Percentiles rank a stretch among this genome's conserved stretches.
These are phyloP conservation scores for Phialophora chinensis DNA, from an alignment of 2,329 filamentous ascomycete genomes.

Conservation along the genomic window DNA sequence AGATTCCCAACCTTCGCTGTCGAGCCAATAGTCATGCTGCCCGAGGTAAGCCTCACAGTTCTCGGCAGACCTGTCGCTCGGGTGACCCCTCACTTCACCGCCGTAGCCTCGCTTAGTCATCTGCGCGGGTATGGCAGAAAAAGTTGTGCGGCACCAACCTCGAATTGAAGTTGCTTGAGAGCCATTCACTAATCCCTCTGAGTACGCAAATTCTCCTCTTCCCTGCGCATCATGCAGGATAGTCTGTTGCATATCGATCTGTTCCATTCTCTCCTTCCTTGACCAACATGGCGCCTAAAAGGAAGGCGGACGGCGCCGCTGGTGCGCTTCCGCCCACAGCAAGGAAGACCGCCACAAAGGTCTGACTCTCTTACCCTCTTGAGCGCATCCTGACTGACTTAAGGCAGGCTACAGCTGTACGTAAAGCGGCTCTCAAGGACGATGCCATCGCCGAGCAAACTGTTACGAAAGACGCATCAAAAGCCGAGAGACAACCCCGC, in stretches of 20 bases:
- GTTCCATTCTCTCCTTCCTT: neutral
- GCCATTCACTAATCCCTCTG: conserved; percentile 7
- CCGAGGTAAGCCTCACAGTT: neutral
- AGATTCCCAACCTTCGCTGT: neutral
- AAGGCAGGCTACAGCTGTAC: conserved; percentile 20
- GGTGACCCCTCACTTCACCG: conserved; percentile 20
- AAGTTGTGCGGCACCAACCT: conserved; percentile 22
- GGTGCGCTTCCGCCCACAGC: conserved; percentile 23
- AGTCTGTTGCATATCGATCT: neutral
- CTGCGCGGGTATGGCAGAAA: conserved; percentile 5
- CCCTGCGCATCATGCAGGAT: conserved; percentile 2
- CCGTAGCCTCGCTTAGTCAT: conserved; percentile 22
- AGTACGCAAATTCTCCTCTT: neutral
- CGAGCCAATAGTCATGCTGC: neutral
- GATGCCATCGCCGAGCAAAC: neutral
- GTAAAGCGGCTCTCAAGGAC: conserved; percentile 23
- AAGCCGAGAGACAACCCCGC: conserved; percentile 27
- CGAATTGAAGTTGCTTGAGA: conserved; percentile 13
- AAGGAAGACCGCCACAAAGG: conserved; percentile 33
- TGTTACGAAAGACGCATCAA: conserved; percentile 20
- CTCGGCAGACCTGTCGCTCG: neutral
- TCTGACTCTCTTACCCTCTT: conserved; percentile 2
- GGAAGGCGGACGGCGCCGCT: conserved; percentile 36
- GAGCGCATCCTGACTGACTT: neutral
- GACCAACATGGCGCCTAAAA: conserved; percentile 37